Conservation (phyloP, 805 yeast genomes). For the Jamesozyma gamospora region DNA sequence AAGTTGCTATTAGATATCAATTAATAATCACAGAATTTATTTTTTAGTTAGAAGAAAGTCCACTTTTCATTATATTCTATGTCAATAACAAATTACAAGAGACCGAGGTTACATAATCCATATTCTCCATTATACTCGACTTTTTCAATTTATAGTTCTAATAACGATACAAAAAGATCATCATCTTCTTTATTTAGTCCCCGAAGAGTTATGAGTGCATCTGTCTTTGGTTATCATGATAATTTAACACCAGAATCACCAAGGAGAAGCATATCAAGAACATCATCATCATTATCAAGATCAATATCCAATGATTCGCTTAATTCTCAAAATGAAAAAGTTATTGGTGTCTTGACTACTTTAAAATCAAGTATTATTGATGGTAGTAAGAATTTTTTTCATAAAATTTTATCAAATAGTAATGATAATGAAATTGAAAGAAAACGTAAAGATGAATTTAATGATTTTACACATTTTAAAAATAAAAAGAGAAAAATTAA, state of each 20-base stretch:
- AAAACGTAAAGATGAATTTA: background rate
- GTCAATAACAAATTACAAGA: slow-evolving; percentile 13
- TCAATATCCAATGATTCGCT: background rate
- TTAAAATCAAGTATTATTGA: slow-evolving; percentile 1
- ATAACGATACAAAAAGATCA: slow-evolving; percentile 6
- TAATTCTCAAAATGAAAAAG: background rate
- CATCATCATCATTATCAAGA: background rate
- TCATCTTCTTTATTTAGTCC: slow-evolving; percentile 16
- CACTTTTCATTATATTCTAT: slow-evolving; percentile 2
- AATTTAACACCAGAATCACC: background rate
- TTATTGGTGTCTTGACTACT: slow-evolving; percentile 1
- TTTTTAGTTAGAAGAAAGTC: no score
- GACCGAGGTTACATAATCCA: slow-evolving; percentile 10
- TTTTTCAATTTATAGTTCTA: slow-evolving; percentile 14
- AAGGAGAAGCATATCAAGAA: background rate
- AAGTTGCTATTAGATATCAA: no score
- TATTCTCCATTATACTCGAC: slow-evolving; percentile 15
- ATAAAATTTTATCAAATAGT: background rate
- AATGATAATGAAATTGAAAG: background rate
- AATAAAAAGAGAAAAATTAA: slow-evolving; percentile 3
- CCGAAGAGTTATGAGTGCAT: slow-evolving; percentile 13
- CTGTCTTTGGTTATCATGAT: background rate
- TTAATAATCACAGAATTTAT: no score
- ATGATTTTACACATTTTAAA: background rate
- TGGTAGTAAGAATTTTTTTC: background rate